Percentiles rank a stretch among this genome's conserved stretches.
Evolutionary conservation across 2,329 filamentous ascomycete genomes (phyloP).

Genomic region (Talaromyces islandicus): DNA sequence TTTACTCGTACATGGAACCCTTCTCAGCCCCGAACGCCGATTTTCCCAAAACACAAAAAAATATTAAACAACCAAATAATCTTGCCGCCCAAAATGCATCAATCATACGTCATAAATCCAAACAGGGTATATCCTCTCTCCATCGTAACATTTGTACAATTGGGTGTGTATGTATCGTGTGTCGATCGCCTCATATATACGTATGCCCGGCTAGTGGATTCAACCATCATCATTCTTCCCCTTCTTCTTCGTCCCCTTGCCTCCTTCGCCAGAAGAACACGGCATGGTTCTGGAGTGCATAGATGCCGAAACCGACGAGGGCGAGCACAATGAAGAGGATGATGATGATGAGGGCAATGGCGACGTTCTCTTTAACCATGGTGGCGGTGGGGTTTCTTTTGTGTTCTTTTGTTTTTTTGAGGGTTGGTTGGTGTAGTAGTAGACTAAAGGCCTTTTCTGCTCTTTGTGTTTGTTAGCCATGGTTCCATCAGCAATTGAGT

Average conservation of each 20-base stretch:
- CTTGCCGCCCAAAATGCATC: neutral
- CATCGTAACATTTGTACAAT: neutral
- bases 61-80: neutral
- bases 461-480: neutral
- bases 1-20: conserved; percentile 2
- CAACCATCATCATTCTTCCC: conserved; percentile 2
- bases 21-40: neutral
- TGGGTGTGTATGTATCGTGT: neutral
- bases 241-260: conserved; percentile 22
- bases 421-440: neutral
- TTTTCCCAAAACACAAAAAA: neutral
- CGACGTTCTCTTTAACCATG: conserved; percentile 34
- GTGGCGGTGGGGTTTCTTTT: conserved; percentile 27
- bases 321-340: conserved; percentile 43
- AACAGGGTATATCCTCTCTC: neutral
- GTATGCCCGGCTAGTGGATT: neutral
- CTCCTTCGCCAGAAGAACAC: conserved; percentile 24
- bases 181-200: neutral
- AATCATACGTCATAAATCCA: neutral
- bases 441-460: neutral
- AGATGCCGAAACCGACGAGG: conserved; percentile 34
- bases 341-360: conserved; percentile 47
- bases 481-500: neutral
- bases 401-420: neutral
- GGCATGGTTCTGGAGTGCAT: conserved; percentile 24